These are phyloP conservation scores for Botrytis fabae DNA, from an alignment of 2,329 filamentous ascomycete species.

Conservation along the genomic window DNA sequence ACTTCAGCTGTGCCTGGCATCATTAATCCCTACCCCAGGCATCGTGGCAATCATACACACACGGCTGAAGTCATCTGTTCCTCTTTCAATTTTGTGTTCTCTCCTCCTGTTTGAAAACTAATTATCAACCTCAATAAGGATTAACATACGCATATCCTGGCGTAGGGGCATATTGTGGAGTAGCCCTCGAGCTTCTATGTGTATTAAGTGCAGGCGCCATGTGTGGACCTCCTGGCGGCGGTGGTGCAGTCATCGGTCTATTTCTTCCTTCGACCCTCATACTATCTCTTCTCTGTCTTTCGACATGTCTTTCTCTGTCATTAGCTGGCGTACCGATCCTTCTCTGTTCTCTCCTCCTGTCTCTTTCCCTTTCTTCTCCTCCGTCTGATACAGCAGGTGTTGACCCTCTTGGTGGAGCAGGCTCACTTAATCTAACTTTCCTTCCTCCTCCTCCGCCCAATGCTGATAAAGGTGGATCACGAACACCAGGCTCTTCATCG, in stretches of 20 bases:
- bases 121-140: conserved; percentile 21
- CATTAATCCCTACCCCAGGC: conserved; percentile 16
- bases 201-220: conserved; percentile 16
- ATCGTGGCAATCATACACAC: not conserved
- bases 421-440: conserved; percentile 36
- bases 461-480: conserved; percentile 58
- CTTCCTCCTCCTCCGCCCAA: conserved; percentile 36
- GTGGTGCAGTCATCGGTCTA: conserved; percentile 26
- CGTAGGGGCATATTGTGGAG: conserved; percentile 23
- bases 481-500: conserved; percentile 60
- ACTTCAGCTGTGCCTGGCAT: conserved; percentile 8
- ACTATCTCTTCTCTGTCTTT: conserved; percentile 25
- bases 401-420: conserved; percentile 28
- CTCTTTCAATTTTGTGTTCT: not conserved
- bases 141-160: conserved; percentile 28
- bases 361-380: conserved; percentile 23
- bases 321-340: conserved; percentile 25
- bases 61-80: conserved; percentile 7
- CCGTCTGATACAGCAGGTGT: conserved; percentile 26
- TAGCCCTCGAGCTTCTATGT: conserved; percentile 8
- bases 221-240: conserved; percentile 24
- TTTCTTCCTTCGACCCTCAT: conserved; percentile 21
- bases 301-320: conserved; percentile 12
- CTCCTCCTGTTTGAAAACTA: not conserved
- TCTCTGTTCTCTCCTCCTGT: conserved; percentile 25